A percentile compares a stretch with the other conserved stretches of the same genome.
Conservation (phyloP, 2,329 filamentous ascomycete species). For the Diaporthe eres region DNA sequence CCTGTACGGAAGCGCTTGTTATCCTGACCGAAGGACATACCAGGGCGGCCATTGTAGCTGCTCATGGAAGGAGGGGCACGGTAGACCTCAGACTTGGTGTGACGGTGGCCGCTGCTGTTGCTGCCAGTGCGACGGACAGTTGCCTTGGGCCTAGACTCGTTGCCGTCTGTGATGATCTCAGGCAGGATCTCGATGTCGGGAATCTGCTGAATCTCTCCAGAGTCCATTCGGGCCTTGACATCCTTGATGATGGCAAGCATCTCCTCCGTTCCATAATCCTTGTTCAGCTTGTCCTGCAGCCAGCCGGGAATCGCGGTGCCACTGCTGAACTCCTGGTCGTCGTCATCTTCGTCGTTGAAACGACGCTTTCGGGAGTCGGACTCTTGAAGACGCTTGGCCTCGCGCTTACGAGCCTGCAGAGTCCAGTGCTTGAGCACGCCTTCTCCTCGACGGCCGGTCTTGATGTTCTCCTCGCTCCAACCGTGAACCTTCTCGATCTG, state of each 20-base stretch:
- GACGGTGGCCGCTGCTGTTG: slow-evolving; percentile 40
- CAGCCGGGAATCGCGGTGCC: slow-evolving; percentile 63
- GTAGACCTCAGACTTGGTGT: slow-evolving; percentile 43
- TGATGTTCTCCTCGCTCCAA: slow-evolving; percentile 70
- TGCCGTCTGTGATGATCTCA: slow-evolving; percentile 60
- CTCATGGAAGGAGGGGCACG: slow-evolving; percentile 44
- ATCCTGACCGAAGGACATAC: slow-evolving; percentile 35
- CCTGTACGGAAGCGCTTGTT: slow-evolving; percentile 40
- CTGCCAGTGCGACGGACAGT: slow-evolving; percentile 44
- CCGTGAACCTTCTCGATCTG: slow-evolving; percentile 74
- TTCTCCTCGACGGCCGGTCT: slow-evolving; percentile 32
- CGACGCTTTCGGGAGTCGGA: slow-evolving; percentile 45
- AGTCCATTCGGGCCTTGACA: slow-evolving; percentile 61
- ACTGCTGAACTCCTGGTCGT: slow-evolving; percentile 52
- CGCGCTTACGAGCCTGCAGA: slow-evolving; percentile 74
- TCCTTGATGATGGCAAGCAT: slow-evolving; percentile 63
- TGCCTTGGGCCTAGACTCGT: slow-evolving; percentile 43
- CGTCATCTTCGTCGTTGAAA: slow-evolving; percentile 47
- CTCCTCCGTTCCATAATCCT: slow-evolving; percentile 62
- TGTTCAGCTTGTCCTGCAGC: slow-evolving; percentile 61
- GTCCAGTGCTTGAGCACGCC: slow-evolving; percentile 72
- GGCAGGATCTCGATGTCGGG: slow-evolving; percentile 73
- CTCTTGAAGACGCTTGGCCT: slow-evolving; percentile 68
- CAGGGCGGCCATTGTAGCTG: slow-evolving; percentile 31
- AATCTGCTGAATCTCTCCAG: slow-evolving; percentile 59